Evolutionary conservation across 176 grass and related monocot species (phyloP).

Genomic region (Typha latifolia): DNA sequence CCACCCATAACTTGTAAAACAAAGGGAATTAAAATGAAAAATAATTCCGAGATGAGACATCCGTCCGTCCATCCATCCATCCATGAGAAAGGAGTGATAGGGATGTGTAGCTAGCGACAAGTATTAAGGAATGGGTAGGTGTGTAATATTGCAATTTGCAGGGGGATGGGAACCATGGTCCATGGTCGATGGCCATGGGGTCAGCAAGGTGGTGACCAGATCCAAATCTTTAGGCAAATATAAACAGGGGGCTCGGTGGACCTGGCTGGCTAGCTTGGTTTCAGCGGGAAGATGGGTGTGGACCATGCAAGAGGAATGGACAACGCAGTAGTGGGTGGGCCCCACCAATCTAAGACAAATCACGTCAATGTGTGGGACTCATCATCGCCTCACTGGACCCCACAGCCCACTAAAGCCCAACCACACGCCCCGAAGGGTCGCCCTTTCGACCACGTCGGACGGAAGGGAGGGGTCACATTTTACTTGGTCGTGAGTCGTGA

Average conservation of each 20-base stretch:
- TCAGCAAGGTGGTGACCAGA: conserved; percentile 10
- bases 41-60: too few species aligned
- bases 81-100: too few species aligned
- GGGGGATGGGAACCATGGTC: background rate
- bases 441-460: too few species aligned
- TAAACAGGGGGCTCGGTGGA: background rate
- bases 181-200: background rate
- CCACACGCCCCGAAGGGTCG: too few species aligned
- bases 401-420: background rate
- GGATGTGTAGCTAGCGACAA: too few species aligned
- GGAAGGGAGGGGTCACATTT: too few species aligned
- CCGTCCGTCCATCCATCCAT: too few species aligned
- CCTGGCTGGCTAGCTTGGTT: too few species aligned
- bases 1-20: too few species aligned
- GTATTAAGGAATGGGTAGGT: too few species aligned
- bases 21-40: too few species aligned
- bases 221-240: conserved; percentile 23
- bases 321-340: conserved; percentile 5
- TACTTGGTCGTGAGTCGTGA: background rate
- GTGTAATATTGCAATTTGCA: too few species aligned
- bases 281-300: background rate
- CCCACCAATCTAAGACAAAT: conserved; percentile 9
- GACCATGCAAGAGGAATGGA: conserved; percentile 7
- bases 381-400: background rate
- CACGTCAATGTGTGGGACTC: conserved; percentile 10